Base-by-base conservation (phyloP, 305 asterid genomes). In the Fraxinus baroniana region DNA sequence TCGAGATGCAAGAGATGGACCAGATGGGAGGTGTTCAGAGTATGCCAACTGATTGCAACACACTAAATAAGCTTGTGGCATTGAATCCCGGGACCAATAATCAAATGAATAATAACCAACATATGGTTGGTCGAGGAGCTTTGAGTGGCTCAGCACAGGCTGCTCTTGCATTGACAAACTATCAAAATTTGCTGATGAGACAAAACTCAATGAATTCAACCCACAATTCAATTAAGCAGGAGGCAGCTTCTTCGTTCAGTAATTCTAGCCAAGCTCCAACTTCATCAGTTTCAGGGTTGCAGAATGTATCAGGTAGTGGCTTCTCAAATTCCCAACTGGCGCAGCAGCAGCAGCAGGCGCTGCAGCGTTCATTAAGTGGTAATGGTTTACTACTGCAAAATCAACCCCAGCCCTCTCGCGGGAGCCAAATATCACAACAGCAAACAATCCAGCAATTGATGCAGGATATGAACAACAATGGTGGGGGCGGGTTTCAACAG, bases 111-210 rank as follows among this genome's bases (percentile, higher is more conserved):
- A 91, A 87, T 85, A 91, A 89, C 89, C 95, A 87, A 81, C 93
- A 88, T 44, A 83, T 86, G 86, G 90, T 73, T 78, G 87, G 90
- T 49, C 90, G 91, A 83, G 97, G 90, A 72, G 80, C 91, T 57
- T 83, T 92, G 80, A 83, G 88, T 32, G 95, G 98, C 76, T 90
- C 98, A 26, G 95, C 92, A 10, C 98, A 93, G 87, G 93, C 95
- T 30, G 93, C 95, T 85, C 90, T 89, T 80, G 92, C 94, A 24
- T 81, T 92, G 84, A 79, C 92, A 18, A 91, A 88, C 90, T 94
- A 88, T 93, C 98, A 91, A 70, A 92, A 86, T 86, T 62, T 94
- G 88, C 82, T 93, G 74, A 89, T 84, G 87, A 89, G 99, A 85
- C 98, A 94, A 76, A 93, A 89, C 89, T 94, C 98, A 10, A 90